phyloP scores from a whole-genome alignment of 805 yeast genomes.

The Candida palmyrensis region DNA sequence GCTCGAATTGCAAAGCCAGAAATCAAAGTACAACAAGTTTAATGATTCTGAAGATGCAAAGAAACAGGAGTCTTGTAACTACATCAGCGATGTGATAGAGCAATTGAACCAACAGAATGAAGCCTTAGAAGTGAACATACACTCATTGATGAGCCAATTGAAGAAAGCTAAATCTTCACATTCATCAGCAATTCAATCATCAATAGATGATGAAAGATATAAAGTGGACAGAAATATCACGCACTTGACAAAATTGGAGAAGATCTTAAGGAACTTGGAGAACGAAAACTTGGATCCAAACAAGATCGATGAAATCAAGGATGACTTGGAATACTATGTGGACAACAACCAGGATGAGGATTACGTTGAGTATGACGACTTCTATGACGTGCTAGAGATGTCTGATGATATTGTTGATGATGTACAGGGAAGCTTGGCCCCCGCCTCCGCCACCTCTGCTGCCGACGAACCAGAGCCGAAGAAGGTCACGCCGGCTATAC shows the following conservation, averaged over 20 bases:
- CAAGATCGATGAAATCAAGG: slow-evolving; percentile 68
- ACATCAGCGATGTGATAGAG: slow-evolving; percentile 66
- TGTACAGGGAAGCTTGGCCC: slow-evolving; percentile 15
- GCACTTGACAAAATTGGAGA: slow-evolving; percentile 77
- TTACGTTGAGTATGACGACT: slow-evolving; percentile 88
- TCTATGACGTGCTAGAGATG: slow-evolving; percentile 81
- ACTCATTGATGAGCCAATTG: slow-evolving; percentile 22
- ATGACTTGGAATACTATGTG: slow-evolving; percentile 88
- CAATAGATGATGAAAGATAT: slow-evolving; percentile 59
- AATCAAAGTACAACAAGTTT: slow-evolving; percentile 28
- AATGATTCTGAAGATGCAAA: slow-evolving; percentile 76
- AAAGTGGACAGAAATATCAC: slow-evolving; percentile 67
- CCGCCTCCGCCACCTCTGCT: slow-evolving; percentile 15
- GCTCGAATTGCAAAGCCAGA: slow-evolving; percentile 55
- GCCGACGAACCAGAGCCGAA: neutral
- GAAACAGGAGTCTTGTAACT: slow-evolving; percentile 66
- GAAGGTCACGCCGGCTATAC: neutral
- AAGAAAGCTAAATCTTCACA: slow-evolving; percentile 53
- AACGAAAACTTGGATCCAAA: slow-evolving; percentile 79
- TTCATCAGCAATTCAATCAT: slow-evolving; percentile 36
- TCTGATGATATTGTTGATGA: slow-evolving; percentile 37
- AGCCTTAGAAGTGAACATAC: slow-evolving; percentile 63
- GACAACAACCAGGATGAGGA: slow-evolving; percentile 92
- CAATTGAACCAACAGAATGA: slow-evolving; percentile 81
- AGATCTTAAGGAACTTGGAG: slow-evolving; percentile 68